These are phyloP conservation scores for Globisporangium uncinulatum DNA, from an alignment of 352 stramenopile species.

Conservation along the genomic window DNA sequence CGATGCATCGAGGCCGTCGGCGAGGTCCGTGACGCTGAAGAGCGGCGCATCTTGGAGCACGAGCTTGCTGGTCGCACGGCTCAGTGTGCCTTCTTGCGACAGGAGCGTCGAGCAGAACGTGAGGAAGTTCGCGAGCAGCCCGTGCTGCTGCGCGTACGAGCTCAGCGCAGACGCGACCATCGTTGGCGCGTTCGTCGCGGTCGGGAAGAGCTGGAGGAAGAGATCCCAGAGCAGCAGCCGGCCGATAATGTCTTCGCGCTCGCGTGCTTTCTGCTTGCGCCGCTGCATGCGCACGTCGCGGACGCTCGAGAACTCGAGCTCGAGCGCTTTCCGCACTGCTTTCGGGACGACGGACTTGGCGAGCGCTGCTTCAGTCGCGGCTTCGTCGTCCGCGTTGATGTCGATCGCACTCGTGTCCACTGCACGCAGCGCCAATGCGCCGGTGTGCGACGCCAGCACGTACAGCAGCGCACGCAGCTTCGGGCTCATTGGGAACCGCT, in stretches of 20 bases:
- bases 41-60: slow-evolving; percentile 46
- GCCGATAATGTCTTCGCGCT: slow-evolving; percentile 45
- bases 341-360: slow-evolving; percentile 60
- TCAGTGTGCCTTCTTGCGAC: slow-evolving; percentile 40
- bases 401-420: slow-evolving; percentile 49
- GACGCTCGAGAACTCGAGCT: slow-evolving; percentile 33
- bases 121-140: slow-evolving; percentile 61
- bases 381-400: slow-evolving; percentile 77
- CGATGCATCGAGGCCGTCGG: slow-evolving; percentile 16
- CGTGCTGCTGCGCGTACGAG: slow-evolving; percentile 51
- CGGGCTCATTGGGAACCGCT: slow-evolving; percentile 40
- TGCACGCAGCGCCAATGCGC: slow-evolving; percentile 30
- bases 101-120: slow-evolving; percentile 56
- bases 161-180: slow-evolving; percentile 71
- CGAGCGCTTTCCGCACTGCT: slow-evolving; percentile 51
- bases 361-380: slow-evolving; percentile 57
- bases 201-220: slow-evolving; percentile 78
- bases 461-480: slow-evolving; percentile 57
- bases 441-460: slow-evolving; percentile 44
- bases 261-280: slow-evolving; percentile 42
- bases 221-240: slow-evolving; percentile 76
- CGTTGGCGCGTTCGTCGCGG: slow-evolving; percentile 14
- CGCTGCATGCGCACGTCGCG: slow-evolving; percentile 38
- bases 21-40: slow-evolving; percentile 37
- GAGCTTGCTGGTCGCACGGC: slow-evolving; percentile 12